Conservation (phyloP, 768 basidiomycete species). For the Suillus hirtellus region DNA sequence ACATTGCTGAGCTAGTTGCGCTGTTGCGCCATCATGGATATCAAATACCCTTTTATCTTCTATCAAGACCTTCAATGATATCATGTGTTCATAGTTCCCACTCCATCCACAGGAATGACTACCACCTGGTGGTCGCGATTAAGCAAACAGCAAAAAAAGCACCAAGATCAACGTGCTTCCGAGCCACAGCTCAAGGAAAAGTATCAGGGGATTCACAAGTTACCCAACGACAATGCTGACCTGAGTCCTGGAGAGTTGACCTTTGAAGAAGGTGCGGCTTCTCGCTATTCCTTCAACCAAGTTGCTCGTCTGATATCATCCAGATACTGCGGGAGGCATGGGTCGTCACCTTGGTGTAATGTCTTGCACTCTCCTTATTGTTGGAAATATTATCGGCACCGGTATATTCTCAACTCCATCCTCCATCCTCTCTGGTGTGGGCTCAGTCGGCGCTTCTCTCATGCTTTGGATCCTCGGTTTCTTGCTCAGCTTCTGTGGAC, state of each 20-base stretch:
- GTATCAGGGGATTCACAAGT: neutral
- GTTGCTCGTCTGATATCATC: no score
- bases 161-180: neutral
- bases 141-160: neutral
- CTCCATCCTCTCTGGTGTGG: conserved; percentile 55
- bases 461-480: conserved; percentile 68
- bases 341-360: conserved; percentile 58
- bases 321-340: conserved; percentile 56
- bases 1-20: no score
- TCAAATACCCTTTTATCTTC: neutral
- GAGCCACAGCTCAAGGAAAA: conserved; percentile 3
- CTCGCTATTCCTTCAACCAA: neutral
- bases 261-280: conserved; percentile 47
- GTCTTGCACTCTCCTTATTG: conserved; percentile 56
- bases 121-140: conserved; percentile 6
- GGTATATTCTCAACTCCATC: conserved; percentile 67
- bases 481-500: conserved; percentile 54
- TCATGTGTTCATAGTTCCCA: neutral
- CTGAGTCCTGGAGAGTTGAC: conserved; percentile 45
- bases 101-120: conserved; percentile 14
- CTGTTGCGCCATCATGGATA: neutral
- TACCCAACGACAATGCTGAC: conserved; percentile 17
- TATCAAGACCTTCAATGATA: neutral
- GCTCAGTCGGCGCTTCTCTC: conserved; percentile 58
- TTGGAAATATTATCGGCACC: conserved; percentile 60